These are phyloP conservation scores for Solidago caesia DNA, from an alignment of 129 eudicot species.

Conservation along the genomic window DNA sequence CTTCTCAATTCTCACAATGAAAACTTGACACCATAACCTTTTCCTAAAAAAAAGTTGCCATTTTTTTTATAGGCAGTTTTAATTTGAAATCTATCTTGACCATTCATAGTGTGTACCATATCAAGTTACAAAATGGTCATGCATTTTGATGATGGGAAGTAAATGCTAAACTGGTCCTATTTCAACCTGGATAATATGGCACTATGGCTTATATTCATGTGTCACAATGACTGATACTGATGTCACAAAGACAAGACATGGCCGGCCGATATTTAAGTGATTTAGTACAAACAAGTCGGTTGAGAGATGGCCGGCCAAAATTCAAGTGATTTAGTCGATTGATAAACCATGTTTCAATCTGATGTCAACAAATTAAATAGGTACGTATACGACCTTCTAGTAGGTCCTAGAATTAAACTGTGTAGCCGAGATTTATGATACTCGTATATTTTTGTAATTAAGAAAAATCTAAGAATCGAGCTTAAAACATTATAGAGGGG, in stretches of 20 bases:
- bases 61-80: conserved; percentile 6
- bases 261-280: conserved; percentile 17
- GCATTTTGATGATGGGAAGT: conserved; percentile 24
- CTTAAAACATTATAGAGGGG: conserved; percentile 21
- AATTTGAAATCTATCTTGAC: conserved; percentile 13
- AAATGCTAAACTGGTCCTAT: conserved; percentile 33
- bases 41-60: neutral
- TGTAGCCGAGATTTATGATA: conserved; percentile 11
- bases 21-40: too few relatives aligned
- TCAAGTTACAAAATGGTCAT: conserved; percentile 16
- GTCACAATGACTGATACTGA: conserved; percentile 11
- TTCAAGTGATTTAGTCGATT: conserved; percentile 9
- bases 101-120: conserved; percentile 25
- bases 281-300: neutral
- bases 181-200: conserved; percentile 25
- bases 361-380: neutral
- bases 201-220: conserved; percentile 19
- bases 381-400: conserved; percentile 7
- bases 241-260: conserved; percentile 7
- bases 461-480: conserved; percentile 15
- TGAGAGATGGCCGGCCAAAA: conserved; percentile 18
- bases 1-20: too few relatives aligned
- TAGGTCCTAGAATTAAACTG: neutral
- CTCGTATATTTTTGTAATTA: neutral
- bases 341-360: conserved; percentile 13